phyloP scores from a whole-genome alignment of 164 flowering plant genomes.

The Protea cynaroides region DNA sequence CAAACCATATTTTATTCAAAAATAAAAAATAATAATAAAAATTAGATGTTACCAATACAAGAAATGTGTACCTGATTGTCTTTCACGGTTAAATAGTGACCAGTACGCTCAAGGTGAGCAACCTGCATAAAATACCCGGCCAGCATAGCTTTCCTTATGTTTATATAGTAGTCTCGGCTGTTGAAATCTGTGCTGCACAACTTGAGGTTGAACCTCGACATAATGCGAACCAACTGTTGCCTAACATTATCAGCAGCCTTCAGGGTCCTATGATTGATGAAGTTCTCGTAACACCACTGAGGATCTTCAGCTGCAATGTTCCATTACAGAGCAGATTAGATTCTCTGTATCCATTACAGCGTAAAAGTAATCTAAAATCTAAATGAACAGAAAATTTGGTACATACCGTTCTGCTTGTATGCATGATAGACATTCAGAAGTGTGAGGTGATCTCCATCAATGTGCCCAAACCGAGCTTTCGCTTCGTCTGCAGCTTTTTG shows the following conservation, averaged over 20 bases:
- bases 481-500: slow-evolving; percentile 99
- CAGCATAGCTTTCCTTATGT: slow-evolving; percentile 94
- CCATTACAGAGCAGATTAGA: not conserved
- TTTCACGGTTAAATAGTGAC: slow-evolving; percentile 90
- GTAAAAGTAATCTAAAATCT: too few relatives aligned
- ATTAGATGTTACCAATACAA: not conserved
- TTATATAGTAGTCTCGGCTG: slow-evolving; percentile 88
- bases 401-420: slow-evolving; percentile 90
- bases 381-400: not conserved
- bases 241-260: slow-evolving; percentile 96
- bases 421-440: slow-evolving; percentile 95
- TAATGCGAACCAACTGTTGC: slow-evolving; percentile 84
- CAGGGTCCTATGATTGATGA: slow-evolving; percentile 71
- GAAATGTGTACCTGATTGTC: slow-evolving; percentile 72
- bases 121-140: slow-evolving; percentile 99
- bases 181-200: slow-evolving; percentile 94
- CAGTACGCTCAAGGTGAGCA: slow-evolving; percentile 93
- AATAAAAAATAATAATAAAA: not conserved
- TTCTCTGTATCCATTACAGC: not conserved
- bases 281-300: slow-evolving; percentile 90
- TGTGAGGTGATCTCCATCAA: slow-evolving; percentile 95
- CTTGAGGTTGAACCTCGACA: slow-evolving; percentile 83
- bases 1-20: not conserved
- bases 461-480: slow-evolving; percentile 91
- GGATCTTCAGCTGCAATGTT: slow-evolving; percentile 73